A percentile compares a stretch with the other conserved stretches of the same genome.
phyloP scores from a whole-genome alignment of 441 rosid genomes.

The Brassica hybrid region DNA sequence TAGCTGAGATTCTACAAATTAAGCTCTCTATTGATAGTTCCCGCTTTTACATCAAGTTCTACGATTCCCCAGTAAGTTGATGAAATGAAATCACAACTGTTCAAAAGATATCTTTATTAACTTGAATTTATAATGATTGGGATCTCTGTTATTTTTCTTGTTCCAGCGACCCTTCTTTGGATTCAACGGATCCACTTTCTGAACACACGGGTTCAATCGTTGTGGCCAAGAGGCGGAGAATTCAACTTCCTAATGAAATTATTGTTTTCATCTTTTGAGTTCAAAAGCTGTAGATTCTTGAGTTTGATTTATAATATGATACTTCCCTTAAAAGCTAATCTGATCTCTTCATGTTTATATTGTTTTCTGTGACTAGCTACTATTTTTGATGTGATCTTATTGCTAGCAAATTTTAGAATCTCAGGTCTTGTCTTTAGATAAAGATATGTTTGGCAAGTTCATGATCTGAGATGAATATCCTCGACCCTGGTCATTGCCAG shows the following conservation, averaged over 20 bases:
- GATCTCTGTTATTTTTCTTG: background rate
- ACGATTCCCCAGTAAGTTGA: conserved; percentile 68
- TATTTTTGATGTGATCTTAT: too few species aligned
- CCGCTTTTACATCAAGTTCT: conserved; percentile 89
- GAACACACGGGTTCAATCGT: conserved; percentile 27
- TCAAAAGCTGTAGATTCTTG: conserved; percentile 17
- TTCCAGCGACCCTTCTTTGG: conserved; percentile 77
- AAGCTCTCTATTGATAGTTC: conserved; percentile 89
- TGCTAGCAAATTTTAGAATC: background rate
- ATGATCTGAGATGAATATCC: conserved; percentile 43
- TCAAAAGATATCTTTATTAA: background rate
- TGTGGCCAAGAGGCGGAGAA: background rate
- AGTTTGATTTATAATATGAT: background rate
- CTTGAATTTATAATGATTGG: background rate
- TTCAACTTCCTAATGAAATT: conserved; percentile 17
- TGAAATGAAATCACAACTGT: background rate
- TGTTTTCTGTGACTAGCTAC: background rate
- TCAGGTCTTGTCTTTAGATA: conserved; percentile 17
- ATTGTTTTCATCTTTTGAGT: conserved; percentile 9
- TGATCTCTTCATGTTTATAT: background rate
- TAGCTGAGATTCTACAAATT: conserved; percentile 80
- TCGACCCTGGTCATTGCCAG: conserved; percentile 51
- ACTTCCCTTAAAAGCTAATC: background rate
- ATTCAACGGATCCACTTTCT: conserved; percentile 84
- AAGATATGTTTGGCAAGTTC: conserved; percentile 27